These are phyloP conservation scores for Globisporangium rhizosaccharum DNA, from an alignment of 352 stramenopile species.

Conservation along the genomic window DNA sequence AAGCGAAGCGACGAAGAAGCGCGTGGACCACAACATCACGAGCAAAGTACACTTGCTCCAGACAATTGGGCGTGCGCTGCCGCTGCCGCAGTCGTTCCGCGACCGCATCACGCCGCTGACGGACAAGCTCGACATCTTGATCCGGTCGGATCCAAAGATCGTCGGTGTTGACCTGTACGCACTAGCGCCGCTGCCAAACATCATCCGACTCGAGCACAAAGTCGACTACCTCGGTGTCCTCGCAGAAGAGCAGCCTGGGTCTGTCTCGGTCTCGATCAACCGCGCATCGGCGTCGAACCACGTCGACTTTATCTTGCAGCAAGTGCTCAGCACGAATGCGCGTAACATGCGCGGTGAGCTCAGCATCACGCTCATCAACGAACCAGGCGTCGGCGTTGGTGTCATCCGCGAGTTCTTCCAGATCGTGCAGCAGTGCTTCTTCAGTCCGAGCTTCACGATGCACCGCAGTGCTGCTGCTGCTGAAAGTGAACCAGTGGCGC, in stretches of 20 bases:
- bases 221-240: slow-evolving; percentile 63
- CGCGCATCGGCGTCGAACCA: slow-evolving; percentile 53
- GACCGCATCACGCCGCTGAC: slow-evolving; percentile 34
- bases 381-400: slow-evolving; percentile 54
- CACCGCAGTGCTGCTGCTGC: background rate
- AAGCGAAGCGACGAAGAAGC: slow-evolving; percentile 44
- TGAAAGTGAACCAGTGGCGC: slow-evolving; percentile 8
- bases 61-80: slow-evolving; percentile 36
- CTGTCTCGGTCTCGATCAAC: slow-evolving; percentile 50
- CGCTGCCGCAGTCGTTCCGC: slow-evolving; percentile 27
- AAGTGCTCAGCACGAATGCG: slow-evolving; percentile 45
- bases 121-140: slow-evolving; percentile 49
- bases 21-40: slow-evolving; percentile 27
- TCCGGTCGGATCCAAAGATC: slow-evolving; percentile 68
- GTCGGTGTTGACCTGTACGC: slow-evolving; percentile 62
- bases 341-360: slow-evolving; percentile 55
- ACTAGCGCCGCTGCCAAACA: slow-evolving; percentile 30
- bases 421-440: slow-evolving; percentile 61
- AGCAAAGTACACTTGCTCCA: slow-evolving; percentile 48
- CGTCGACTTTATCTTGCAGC: slow-evolving; percentile 66
- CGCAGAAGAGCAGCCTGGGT: slow-evolving; percentile 50
- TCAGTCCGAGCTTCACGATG: slow-evolving; percentile 19
- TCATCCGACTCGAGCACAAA: slow-evolving; percentile 71
- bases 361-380: slow-evolving; percentile 61
- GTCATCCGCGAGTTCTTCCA: slow-evolving; percentile 75